Percentiles rank a stretch among this genome's conserved stretches.
These are phyloP conservation scores for Colletotrichum sojae DNA, from an alignment of 2,329 filamentous ascomycete species.

Conservation along the genomic window DNA sequence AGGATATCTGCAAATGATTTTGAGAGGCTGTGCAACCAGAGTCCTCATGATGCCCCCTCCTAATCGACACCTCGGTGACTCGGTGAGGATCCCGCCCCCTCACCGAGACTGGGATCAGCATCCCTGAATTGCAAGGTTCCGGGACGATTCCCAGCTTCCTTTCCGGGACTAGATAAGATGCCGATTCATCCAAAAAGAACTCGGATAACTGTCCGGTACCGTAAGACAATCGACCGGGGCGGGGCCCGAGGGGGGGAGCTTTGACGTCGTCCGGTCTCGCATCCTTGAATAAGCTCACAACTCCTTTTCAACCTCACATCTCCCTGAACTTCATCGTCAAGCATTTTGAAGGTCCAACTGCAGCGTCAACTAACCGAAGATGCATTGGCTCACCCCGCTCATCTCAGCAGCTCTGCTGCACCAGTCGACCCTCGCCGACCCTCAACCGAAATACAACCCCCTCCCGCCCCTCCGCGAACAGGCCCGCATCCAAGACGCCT, in stretches of 20 bases:
- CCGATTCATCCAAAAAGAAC: background rate
- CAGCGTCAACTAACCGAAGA: background rate
- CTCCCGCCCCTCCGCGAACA: constrained; percentile 61
- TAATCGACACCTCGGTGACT: too few species aligned
- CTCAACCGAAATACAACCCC: constrained; percentile 49
- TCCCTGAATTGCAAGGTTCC: constrained; percentile 28
- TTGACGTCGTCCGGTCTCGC: constrained; percentile 35
- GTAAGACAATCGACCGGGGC: constrained; percentile 8
- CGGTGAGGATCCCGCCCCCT: background rate
- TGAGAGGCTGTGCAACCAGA: too few species aligned
- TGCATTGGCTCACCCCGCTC: constrained; percentile 33
- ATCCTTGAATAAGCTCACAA: background rate
- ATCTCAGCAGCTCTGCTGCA: constrained; percentile 24
- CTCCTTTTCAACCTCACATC: background rate
- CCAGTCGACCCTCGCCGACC: constrained; percentile 8
- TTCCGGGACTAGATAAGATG: constrained; percentile 34
- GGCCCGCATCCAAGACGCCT: constrained; percentile 58
- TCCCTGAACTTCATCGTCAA: background rate
- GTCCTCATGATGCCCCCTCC: too few species aligned
- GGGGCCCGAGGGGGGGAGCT: constrained; percentile 3
- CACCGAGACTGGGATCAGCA: constrained; percentile 34
- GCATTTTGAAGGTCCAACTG: too few species aligned
- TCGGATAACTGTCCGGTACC: background rate
- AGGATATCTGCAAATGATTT: too few species aligned
- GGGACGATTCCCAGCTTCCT: constrained; percentile 23